Evolutionary conservation across 257 asterid species (phyloP).

Genomic region (Capsicum pubescens): DNA sequence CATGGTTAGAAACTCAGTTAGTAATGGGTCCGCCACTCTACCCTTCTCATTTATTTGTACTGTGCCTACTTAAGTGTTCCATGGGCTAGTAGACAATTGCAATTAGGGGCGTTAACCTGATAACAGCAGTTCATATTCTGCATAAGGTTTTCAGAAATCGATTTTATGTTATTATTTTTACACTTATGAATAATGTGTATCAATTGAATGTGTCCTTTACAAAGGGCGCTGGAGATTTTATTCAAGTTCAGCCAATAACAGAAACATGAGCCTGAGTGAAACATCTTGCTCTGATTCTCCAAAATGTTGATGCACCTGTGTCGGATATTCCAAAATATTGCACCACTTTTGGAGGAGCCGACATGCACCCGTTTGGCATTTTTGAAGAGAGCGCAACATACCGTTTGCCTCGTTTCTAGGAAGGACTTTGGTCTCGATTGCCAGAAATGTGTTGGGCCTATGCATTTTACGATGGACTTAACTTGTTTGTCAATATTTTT

Average conservation of each 20-base stretch:
- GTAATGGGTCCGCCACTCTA: not conserved
- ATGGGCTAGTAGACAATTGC: not conserved
- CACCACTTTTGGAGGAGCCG: not conserved
- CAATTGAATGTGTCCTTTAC: not conserved
- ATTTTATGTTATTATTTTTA: not conserved
- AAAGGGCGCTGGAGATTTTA: not conserved
- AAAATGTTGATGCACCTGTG: not conserved
- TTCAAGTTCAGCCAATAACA: not conserved
- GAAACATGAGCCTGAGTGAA: not conserved
- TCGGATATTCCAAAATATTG: not conserved
- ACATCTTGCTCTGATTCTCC: not conserved
- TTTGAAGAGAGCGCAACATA: not conserved
- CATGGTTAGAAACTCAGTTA: not conserved
- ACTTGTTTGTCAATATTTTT: not conserved
- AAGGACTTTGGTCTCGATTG: constrained; percentile 15
- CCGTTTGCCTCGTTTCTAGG: not conserved
- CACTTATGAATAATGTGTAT: not conserved
- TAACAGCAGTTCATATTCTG: not conserved
- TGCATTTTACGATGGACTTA: not conserved
- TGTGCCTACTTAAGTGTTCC: constrained; percentile 68
- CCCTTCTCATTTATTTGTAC: constrained; percentile 67
- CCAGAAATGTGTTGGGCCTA: constrained; percentile 15
- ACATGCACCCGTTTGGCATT: not conserved
- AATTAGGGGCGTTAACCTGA: not conserved
- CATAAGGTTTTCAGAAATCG: not conserved